Percentiles rank a stretch among this genome's conserved stretches.
Evolutionary conservation across 352 stramenopile genomes (phyloP).

Genomic region (Phytophthora capsici): DNA sequence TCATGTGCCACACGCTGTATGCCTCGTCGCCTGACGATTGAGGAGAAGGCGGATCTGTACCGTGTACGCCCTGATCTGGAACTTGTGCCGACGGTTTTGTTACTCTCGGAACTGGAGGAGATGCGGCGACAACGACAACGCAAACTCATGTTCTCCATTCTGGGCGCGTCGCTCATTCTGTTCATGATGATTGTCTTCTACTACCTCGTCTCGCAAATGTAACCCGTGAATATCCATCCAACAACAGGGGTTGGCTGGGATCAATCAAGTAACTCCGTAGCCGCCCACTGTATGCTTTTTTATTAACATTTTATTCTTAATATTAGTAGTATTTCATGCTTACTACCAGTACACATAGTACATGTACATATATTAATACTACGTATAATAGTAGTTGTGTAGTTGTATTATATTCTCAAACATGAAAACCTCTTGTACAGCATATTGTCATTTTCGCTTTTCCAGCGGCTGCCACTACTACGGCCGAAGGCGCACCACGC

Average conservation of each 20-base stretch:
- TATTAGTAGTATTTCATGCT: too few relatives aligned
- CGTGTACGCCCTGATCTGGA: conserved; percentile 72
- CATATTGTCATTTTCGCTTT: conserved; percentile 7
- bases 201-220: conserved; percentile 76
- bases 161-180: conserved; percentile 67
- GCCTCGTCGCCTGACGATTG: conserved; percentile 72
- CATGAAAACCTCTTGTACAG: neutral
- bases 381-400: too few relatives aligned
- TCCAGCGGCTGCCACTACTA: conserved; percentile 4
- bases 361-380: too few relatives aligned
- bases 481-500: neutral
- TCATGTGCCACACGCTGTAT: conserved; percentile 58
- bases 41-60: conserved; percentile 82
- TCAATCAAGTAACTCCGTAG: neutral
- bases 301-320: conserved; percentile 10
- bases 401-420: too few relatives aligned
- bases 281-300: conserved; percentile 30
- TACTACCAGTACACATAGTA: too few relatives aligned
- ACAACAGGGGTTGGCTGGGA: conserved; percentile 16
- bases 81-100: conserved; percentile 62
- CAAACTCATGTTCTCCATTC: conserved; percentile 72
- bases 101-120: conserved; percentile 72
- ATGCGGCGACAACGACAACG: conserved; percentile 62
- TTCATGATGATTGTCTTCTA: conserved; percentile 84
- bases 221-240: conserved; percentile 24